phyloP scores from a whole-genome alignment of 2,329 filamentous ascomycete species.

The Coniochaeta prunicola region DNA sequence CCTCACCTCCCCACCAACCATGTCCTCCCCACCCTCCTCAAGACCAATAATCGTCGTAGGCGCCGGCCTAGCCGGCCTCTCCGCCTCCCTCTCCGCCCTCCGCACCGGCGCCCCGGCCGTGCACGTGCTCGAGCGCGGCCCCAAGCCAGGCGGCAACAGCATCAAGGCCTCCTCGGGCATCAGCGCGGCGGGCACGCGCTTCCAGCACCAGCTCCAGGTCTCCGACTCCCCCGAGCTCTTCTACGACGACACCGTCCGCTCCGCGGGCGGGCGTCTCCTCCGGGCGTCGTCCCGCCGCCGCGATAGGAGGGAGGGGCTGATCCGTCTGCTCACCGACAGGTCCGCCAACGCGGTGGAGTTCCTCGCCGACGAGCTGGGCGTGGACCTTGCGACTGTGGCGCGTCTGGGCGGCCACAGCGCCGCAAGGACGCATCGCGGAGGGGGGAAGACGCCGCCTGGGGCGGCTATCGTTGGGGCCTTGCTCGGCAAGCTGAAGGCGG shows the following conservation, averaged over 20 bases:
- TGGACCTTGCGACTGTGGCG: slow-evolving; percentile 52
- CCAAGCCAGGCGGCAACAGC: slow-evolving; percentile 56
- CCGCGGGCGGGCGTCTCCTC: slow-evolving; percentile 39
- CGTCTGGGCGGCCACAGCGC: slow-evolving; percentile 52
- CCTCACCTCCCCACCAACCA: slow-evolving; percentile 4
- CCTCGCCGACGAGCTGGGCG: slow-evolving; percentile 33
- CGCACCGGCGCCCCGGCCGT: slow-evolving; percentile 38
- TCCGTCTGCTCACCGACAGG: slow-evolving; percentile 35
- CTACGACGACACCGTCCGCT: slow-evolving; percentile 48
- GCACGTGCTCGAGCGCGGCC: slow-evolving; percentile 49
- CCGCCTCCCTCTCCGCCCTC: slow-evolving; percentile 50
- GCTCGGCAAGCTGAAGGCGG: slow-evolving; percentile 38
- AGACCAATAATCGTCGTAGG: slow-evolving; percentile 51
- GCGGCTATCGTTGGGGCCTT: slow-evolving; percentile 50
- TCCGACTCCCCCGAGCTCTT: slow-evolving; percentile 26
- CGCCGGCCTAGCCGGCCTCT: slow-evolving; percentile 56
- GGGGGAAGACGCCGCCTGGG: slow-evolving; percentile 48
- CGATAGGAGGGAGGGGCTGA: slow-evolving; percentile 33
- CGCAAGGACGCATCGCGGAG: slow-evolving; percentile 50
- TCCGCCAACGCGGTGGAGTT: not conserved
- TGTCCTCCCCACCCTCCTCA: not conserved
- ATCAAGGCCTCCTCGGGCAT: slow-evolving; percentile 63
- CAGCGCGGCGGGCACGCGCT: slow-evolving; percentile 53
- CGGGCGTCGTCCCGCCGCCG: slow-evolving; percentile 7
- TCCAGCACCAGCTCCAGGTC: slow-evolving; percentile 36